Conservation (phyloP, 495 filamentous ascomycete species). For the Neurospora pannonica region DNA sequence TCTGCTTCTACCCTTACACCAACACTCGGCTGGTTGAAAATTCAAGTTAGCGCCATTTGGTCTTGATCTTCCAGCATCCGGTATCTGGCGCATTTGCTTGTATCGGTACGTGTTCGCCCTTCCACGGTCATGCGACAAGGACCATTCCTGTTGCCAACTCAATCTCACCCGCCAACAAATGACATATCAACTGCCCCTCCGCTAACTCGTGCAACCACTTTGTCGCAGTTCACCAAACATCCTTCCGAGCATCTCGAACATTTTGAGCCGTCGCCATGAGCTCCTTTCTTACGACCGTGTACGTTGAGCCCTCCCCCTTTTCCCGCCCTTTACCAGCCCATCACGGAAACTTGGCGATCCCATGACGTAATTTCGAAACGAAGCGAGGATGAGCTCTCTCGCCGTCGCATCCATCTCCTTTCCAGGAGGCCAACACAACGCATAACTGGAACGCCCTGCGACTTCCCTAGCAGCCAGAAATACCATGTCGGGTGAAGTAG, state of each 20-base stretch:
- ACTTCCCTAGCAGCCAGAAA: neutral
- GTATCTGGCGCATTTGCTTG: conserved; percentile 1
- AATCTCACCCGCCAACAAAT: conserved; percentile 22
- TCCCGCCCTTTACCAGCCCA: neutral
- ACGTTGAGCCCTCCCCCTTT: conserved; percentile 8
- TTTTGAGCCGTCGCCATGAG: conserved; percentile 18
- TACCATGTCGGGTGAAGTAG: neutral
- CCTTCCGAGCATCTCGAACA: neutral
- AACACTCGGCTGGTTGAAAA: neutral
- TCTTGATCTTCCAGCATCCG: neutral
- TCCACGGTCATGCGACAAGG: conserved; percentile 2
- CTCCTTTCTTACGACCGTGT: conserved; percentile 30
- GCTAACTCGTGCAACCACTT: neutral
- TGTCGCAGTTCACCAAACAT: conserved; percentile 17
- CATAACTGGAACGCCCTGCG: neutral
- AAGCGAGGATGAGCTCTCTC: neutral
- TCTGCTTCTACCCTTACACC: neutral
- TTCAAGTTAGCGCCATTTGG: neutral
- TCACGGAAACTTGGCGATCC: conserved; percentile 1
- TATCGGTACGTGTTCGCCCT: conserved; percentile 9
- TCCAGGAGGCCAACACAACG: neutral
- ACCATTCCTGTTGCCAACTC: conserved; percentile 1
- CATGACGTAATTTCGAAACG: neutral
- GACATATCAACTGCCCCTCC: neutral
- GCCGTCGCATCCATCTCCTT: neutral